A percentile compares a stretch with the other conserved stretches of the same genome.
These are phyloP conservation scores for Mortierella sp. DNA, from an alignment of 371 early-diverging fungal species.

Conservation along the genomic window DNA sequence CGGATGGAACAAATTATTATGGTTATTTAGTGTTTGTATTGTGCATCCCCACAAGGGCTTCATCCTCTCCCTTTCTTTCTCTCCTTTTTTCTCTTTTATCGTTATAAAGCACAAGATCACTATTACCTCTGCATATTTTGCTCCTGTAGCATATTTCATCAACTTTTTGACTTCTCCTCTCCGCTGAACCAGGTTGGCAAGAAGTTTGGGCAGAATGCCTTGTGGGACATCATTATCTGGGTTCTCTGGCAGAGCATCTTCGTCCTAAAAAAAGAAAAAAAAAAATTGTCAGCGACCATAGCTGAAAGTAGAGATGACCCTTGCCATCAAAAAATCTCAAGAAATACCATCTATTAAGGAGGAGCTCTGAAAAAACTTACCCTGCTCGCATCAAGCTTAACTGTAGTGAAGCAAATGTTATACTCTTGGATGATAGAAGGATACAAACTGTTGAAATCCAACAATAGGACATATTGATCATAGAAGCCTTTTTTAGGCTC, in stretches of 20 bases:
- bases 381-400: conserved; percentile 64
- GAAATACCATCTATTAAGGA: neutral
- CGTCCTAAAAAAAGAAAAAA: conserved; percentile 37
- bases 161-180: conserved; percentile 92
- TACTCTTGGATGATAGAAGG: conserved; percentile 99
- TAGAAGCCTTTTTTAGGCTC: conserved; percentile 99
- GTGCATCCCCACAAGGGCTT: too few relatives aligned
- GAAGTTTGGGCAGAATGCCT: conserved; percentile 92
- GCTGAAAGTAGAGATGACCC: neutral
- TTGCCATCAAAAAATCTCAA: neutral
- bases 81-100: too few relatives aligned
- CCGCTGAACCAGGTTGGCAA: conserved; percentile 92
- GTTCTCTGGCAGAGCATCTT: conserved; percentile 80
- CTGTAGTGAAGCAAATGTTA: conserved; percentile 99
- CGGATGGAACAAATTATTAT: too few relatives aligned
- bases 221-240: conserved; percentile 73
- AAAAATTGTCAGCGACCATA: neutral
- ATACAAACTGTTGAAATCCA: conserved; percentile 99
- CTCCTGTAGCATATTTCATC: conserved; percentile 79
- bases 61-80: too few relatives aligned
- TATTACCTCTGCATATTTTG: conserved; percentile 69
- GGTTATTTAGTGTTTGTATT: too few relatives aligned
- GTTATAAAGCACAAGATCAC: neutral
- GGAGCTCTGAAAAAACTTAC: conserved; percentile 1
- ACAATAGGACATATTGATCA: conserved; percentile 93